Evolutionary conservation across 257 asterid genomes (phyloP), one percentile per base, ranked within the genome.

Genomic region (Solanum clarkiae): DNA sequence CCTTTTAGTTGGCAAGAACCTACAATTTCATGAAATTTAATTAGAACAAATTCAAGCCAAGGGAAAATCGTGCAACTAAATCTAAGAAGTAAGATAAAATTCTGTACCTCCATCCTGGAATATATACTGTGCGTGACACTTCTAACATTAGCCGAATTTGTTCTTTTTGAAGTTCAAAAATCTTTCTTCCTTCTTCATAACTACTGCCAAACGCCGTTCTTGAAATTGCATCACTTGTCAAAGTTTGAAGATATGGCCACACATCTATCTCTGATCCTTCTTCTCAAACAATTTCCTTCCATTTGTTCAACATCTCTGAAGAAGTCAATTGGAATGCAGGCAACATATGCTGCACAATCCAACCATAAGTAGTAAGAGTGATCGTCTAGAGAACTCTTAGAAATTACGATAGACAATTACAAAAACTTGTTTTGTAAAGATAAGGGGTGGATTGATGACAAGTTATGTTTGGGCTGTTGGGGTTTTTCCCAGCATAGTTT

Each of bases 191-290:
- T 56, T 84, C 83, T 44, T 74, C 86, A 16, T 85, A 75, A 18
- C 71, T 85, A 85, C 84, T 70, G 4, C 87, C 84, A 81, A 81
- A 81, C 4, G 72, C 84, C 6, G 72, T 81, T 60, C 84, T 81
- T 3, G 84, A 75, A 56, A 86, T 86, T 20, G 88, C 84, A 36
- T 86, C 88, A 57, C 88, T 86, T 14, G 86, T 74, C 36, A 86
- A 82, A 10, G 72, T 83, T 71, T 71, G 84, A 17, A 86, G 47
- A 70, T 86, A 71, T 53, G 86, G 84, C 83, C 82, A 86, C 40
- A 86, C 83, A 32, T 86, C 86, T 17, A 86, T 18, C 80, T 86
- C 88, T 17, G 57, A 24, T 40, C 65, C 80, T 4, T 57, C 49
- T 18, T 6, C 13, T 3, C 15, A 60, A 22, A 86, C 68, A 16